A percentile compares a stretch with the other conserved stretches of the same genome.
These are phyloP conservation scores for Amaranthus tricolor DNA, from an alignment of 179 eudicot species.

Conservation along the genomic window DNA sequence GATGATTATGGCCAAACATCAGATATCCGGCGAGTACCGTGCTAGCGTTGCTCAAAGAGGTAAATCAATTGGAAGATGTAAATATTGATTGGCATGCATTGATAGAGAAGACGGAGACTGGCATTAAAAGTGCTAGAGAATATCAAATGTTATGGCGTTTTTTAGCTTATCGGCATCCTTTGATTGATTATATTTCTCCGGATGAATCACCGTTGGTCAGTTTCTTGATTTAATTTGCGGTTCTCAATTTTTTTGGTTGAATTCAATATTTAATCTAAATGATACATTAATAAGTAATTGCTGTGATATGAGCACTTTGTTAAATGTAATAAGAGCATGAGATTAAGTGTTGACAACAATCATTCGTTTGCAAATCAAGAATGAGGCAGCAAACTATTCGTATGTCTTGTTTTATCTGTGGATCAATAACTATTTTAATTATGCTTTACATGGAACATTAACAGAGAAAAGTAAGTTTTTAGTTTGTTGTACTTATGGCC, in stretches of 20 bases:
- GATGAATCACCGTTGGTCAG: background rate
- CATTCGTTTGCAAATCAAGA: too few relatives aligned
- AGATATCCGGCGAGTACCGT: slow-evolving; percentile 68
- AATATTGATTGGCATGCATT: slow-evolving; percentile 73
- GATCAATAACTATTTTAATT: too few relatives aligned
- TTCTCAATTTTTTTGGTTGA: background rate
- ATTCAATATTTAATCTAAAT: background rate
- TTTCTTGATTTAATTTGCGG: background rate
- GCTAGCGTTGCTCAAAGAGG: slow-evolving; percentile 64
- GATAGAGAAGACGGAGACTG: slow-evolving; percentile 62
- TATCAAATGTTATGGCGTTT: slow-evolving; percentile 92
- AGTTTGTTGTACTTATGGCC: too few relatives aligned
- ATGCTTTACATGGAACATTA: too few relatives aligned
- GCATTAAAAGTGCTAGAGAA: slow-evolving; percentile 67
- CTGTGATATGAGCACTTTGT: too few relatives aligned
- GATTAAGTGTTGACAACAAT: background rate
- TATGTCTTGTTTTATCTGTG: too few relatives aligned
- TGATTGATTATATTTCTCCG: slow-evolving; percentile 29
- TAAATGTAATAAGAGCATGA: background rate
- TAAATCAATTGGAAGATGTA: slow-evolving; percentile 41
- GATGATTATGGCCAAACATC: too few relatives aligned
- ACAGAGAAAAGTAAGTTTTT: too few relatives aligned
- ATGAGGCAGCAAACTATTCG: too few relatives aligned
- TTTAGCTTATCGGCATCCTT: slow-evolving; percentile 61
- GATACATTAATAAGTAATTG: background rate